A percentile compares a stretch with the other conserved stretches of the same genome.
phyloP scores from a whole-genome alignment of 2,329 filamentous ascomycete genomes.

The Aspergillus bombycis region DNA sequence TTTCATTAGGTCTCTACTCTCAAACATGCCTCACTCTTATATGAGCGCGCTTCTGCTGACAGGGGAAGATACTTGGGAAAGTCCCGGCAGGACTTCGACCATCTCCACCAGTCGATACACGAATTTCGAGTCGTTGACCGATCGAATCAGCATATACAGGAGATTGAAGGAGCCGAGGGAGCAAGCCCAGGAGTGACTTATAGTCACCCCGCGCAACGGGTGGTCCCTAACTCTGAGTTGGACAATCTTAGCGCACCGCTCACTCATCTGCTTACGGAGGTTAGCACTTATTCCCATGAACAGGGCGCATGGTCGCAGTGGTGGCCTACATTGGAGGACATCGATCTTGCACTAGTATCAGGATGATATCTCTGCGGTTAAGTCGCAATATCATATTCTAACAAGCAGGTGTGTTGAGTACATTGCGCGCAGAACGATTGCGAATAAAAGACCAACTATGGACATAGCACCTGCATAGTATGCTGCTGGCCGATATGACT shows the following conservation, averaged over 20 bases:
- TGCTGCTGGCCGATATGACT: neutral
- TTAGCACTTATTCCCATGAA: neutral
- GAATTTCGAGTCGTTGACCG: slow-evolving; percentile 6
- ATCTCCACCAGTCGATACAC: slow-evolving; percentile 3
- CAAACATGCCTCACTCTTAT: neutral
- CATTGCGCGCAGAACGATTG: neutral
- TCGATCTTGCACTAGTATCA: neutral
- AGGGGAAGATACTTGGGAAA: slow-evolving; percentile 2
- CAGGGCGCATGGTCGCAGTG: slow-evolving; percentile 7
- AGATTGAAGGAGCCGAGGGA: slow-evolving; percentile 3
- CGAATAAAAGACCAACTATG: neutral
- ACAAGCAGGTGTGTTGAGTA: neutral
- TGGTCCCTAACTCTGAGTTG: neutral
- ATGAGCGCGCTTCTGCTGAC: neutral
- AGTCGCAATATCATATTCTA: neutral
- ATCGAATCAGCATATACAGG: slow-evolving; percentile 1
- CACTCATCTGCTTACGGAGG: neutral
- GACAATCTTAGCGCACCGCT: neutral
- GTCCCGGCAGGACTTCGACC: neutral
- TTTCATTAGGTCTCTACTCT: neutral
- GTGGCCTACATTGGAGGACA: slow-evolving; percentile 3
- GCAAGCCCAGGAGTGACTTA: neutral
- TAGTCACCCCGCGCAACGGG: neutral
- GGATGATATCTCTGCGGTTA: neutral
- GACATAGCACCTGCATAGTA: neutral